Percentiles rank a stretch among this genome's conserved stretches.
Conservation (phyloP, 73 alveolate species). For the Effrenium voratum region DNA sequence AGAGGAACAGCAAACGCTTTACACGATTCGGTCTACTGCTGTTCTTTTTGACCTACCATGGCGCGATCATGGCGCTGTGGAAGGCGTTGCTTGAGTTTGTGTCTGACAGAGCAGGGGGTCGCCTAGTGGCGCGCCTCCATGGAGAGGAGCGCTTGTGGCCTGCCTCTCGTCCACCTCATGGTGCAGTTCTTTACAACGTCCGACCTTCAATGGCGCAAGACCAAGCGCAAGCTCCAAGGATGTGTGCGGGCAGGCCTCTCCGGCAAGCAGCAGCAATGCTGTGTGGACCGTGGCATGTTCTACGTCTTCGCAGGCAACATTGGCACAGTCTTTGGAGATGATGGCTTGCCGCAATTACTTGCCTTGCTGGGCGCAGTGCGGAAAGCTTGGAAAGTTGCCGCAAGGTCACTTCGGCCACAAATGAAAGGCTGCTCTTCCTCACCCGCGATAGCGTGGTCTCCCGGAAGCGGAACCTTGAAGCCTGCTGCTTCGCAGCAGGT, state of each 20-base stretch:
- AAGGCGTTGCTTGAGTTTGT: too few relatives aligned
- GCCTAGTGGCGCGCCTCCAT: too few relatives aligned
- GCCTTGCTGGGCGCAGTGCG: conserved; percentile 16
- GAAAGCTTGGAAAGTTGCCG: conserved; percentile 1
- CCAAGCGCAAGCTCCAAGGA: too few relatives aligned
- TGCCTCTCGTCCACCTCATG: too few relatives aligned
- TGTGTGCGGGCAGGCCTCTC: not conserved
- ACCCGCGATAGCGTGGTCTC: conserved; percentile 32
- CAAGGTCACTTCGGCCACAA: not conserved
- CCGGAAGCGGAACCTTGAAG: not conserved
- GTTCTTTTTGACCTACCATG: too few relatives aligned
- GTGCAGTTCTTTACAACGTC: too few relatives aligned
- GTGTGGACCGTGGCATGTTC: conserved; percentile 2
- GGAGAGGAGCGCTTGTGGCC: too few relatives aligned
- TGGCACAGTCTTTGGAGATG: conserved; percentile 3
- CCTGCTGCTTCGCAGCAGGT: not conserved
- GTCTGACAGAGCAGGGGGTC: too few relatives aligned
- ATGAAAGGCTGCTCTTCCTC: conserved; percentile 1
- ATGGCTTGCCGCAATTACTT: conserved; percentile 7
- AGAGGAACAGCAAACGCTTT: too few relatives aligned
- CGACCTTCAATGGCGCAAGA: too few relatives aligned
- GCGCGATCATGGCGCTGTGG: too few relatives aligned
- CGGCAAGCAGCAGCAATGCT: not conserved
- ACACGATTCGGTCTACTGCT: too few relatives aligned
- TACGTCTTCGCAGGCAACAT: conserved; percentile 2